phyloP scores from a whole-genome alignment of 805 yeast species.

The Nakazawaea holstii region DNA sequence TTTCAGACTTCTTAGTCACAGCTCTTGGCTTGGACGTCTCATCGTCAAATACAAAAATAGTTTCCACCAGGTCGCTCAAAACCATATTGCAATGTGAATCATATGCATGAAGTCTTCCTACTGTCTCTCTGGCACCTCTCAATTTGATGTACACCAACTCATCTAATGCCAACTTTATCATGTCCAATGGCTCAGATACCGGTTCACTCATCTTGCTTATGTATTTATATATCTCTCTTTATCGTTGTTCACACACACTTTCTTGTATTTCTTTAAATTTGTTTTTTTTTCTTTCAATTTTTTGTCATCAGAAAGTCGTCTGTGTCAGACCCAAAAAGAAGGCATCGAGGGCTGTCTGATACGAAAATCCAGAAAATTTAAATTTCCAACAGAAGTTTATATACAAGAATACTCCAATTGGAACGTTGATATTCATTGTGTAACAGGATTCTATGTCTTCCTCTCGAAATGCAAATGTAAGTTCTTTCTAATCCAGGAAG shows the following conservation, averaged over 20 bases:
- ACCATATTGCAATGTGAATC: slow-evolving; percentile 97
- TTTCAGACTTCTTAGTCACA: slow-evolving; percentile 59
- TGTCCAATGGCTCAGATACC: slow-evolving; percentile 77
- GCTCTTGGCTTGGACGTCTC: slow-evolving; percentile 39
- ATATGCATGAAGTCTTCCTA: slow-evolving; percentile 87
- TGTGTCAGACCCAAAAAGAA: no score
- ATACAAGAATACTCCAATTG: no score
- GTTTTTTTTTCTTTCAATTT: no score
- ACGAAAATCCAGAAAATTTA: no score
- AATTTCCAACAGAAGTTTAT: no score
- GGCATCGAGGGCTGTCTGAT: not conserved
- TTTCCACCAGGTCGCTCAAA: slow-evolving; percentile 87
- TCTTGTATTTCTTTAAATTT: not conserved
- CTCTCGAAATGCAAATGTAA: no score
- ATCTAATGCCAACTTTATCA: slow-evolving; percentile 79
- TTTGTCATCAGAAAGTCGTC: no score
- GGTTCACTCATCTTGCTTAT: slow-evolving; percentile 7
- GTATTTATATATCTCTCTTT: not conserved
- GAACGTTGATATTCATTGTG: no score
- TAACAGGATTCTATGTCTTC: no score
- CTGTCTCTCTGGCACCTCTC: slow-evolving; percentile 90
- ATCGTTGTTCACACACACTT: not conserved
- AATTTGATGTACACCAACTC: slow-evolving; percentile 83
- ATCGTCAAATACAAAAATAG: slow-evolving; percentile 55
- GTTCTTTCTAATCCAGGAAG: no score